A percentile compares a stretch with the other conserved stretches of the same genome.
Evolutionary conservation across 441 rosid genomes (phyloP).

Genomic region (Arabidopsis hybrid): DNA sequence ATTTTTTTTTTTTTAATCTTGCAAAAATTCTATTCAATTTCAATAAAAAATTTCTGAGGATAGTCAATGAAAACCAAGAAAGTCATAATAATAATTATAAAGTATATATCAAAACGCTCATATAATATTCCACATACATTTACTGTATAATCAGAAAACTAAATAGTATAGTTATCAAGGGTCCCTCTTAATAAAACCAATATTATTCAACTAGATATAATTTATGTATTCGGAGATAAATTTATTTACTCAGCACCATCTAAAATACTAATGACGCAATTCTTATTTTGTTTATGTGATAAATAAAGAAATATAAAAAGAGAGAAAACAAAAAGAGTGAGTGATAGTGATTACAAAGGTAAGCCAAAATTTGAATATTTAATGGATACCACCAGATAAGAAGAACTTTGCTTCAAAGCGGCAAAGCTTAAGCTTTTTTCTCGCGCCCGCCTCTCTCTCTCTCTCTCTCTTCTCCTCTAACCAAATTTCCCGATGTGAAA

Average conservation of each 20-base stretch:
- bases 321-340: not conserved
- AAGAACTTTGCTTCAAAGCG: conserved; percentile 42
- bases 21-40: not conserved
- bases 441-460: conserved; percentile 25
- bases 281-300: not conserved
- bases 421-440: conserved; percentile 32
- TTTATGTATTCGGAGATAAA: not conserved
- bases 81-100: not conserved
- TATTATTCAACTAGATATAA: not conserved
- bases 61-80: conserved; percentile 9
- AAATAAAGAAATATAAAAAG: not conserved
- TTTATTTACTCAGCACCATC: not conserved
- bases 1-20: too few relatives aligned
- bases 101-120: conserved; percentile 17
- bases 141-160: conserved; percentile 28
- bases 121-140: conserved; percentile 6
- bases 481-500: conserved; percentile 33
- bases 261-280: not conserved
- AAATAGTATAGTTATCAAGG: conserved; percentile 26
- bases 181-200: conserved; percentile 23
- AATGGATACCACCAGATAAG: conserved; percentile 32
- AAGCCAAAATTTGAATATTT: conserved; percentile 38
- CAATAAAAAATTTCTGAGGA: not conserved
- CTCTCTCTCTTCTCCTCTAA: not conserved
- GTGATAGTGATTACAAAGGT: not conserved